Evolutionary conservation across 2,329 filamentous ascomycete genomes (phyloP).

Genomic region (Fusarium sp.): DNA sequence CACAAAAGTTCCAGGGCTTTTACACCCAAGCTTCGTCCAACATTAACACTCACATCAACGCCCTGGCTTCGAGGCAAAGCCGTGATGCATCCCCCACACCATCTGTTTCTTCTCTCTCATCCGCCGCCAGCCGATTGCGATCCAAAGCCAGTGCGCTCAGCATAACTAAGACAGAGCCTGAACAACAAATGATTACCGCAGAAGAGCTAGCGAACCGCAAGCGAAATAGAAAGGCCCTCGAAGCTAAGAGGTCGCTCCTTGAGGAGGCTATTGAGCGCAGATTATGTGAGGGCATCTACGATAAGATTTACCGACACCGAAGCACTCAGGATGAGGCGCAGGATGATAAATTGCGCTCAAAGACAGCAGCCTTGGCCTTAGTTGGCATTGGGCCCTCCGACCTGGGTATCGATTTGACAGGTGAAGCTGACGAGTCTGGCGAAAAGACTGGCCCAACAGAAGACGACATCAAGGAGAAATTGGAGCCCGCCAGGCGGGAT

Average conservation of each 20-base stretch:
- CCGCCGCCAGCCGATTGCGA: constrained; percentile 67
- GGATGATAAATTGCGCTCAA: constrained; percentile 93
- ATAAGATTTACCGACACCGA: constrained; percentile 89
- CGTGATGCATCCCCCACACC: constrained; percentile 72
- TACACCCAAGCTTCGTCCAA: constrained; percentile 84
- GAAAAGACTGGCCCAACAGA: constrained; percentile 69
- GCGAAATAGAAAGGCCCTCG: constrained; percentile 80
- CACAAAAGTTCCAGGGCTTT: constrained; percentile 93
- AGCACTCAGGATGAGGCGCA: constrained; percentile 94
- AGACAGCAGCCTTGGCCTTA: constrained; percentile 89
- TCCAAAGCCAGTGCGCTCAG: constrained; percentile 67
- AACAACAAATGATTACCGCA: constrained; percentile 90
- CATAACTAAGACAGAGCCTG: constrained; percentile 59
- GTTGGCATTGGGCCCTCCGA: constrained; percentile 92
- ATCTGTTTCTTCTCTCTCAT: constrained; percentile 66
- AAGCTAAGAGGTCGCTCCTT: constrained; percentile 79
- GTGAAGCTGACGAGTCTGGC: constrained; percentile 65
- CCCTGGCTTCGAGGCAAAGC: constrained; percentile 79
- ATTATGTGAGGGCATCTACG: constrained; percentile 86
- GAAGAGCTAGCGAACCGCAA: constrained; percentile 86
- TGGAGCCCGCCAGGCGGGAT: constrained; percentile 76
- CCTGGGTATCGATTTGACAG: constrained; percentile 79
- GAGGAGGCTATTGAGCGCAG: constrained; percentile 93
- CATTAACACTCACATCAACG: constrained; percentile 87
- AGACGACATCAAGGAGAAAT: constrained; percentile 77